Evolutionary conservation across 1,284 basidiomycete genomes (phyloP).

Genomic region (Hymenochaete sp.): DNA sequence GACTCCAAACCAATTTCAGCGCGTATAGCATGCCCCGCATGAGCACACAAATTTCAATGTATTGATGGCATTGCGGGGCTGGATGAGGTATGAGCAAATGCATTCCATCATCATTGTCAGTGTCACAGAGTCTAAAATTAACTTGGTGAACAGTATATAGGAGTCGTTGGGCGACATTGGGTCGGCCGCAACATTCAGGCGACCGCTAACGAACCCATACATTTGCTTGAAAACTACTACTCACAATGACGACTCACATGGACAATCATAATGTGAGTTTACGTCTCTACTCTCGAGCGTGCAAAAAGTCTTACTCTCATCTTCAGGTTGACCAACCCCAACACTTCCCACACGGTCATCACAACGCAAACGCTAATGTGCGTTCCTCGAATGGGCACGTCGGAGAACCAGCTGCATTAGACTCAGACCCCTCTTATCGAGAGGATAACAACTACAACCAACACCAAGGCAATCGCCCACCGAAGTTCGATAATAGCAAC

Average conservation of each 20-base stretch:
- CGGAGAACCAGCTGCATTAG: conserved; percentile 2
- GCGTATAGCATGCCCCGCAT: no score
- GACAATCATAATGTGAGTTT: conserved; percentile 1
- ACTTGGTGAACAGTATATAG: no score
- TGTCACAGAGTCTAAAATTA: no score
- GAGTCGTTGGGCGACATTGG: not conserved
- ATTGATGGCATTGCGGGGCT: no score
- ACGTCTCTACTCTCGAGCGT: not conserved
- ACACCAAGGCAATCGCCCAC: not conserved
- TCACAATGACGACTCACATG: not conserved
- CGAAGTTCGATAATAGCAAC: not conserved
- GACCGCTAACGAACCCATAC: not conserved
- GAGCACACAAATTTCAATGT: no score
- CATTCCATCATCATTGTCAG: no score
- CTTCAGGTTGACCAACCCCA: not conserved
- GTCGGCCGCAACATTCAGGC: not conserved
- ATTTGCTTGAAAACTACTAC: not conserved
- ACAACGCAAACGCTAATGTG: conserved; percentile 1
- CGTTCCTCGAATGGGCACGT: conserved; percentile 8
- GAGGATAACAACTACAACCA: no score
- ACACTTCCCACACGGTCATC: not conserved
- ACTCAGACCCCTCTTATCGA: not conserved
- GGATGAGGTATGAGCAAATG: no score
- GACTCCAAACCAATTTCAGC: no score
- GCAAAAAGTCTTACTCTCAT: not conserved